Evolutionary conservation across 805 yeast genomes (phyloP).

Genomic region (Nakazawaea ambrosiae): DNA sequence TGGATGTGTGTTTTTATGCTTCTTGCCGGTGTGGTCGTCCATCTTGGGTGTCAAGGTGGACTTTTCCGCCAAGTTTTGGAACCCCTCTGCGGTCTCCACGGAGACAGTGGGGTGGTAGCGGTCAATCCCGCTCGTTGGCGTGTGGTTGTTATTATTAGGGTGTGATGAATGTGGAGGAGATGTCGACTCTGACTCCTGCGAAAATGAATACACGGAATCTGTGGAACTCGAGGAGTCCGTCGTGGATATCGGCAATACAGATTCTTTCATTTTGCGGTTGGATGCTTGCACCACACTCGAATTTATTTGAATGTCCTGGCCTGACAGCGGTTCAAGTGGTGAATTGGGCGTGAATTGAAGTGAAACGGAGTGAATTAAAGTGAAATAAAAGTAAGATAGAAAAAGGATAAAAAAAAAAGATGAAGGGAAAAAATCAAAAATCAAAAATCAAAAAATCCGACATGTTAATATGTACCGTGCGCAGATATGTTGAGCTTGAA

Average conservation of each 20-base stretch:
- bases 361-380: too few species aligned
- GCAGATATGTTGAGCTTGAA: too few species aligned
- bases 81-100: slow-evolving; percentile 1
- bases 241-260: slow-evolving; percentile 5
- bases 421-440: not conserved
- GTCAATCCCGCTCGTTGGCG: too few species aligned
- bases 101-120: slow-evolving; percentile 1
- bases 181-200: slow-evolving; percentile 4
- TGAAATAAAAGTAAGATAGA: not conserved
- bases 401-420: too few species aligned
- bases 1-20: too few species aligned
- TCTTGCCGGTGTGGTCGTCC: not conserved
- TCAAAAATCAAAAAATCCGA: not conserved
- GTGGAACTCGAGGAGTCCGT: slow-evolving; percentile 9
- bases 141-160: too few species aligned
- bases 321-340: not conserved
- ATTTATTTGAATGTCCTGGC: too few species aligned
- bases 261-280: slow-evolving; percentile 8
- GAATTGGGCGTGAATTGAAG: too few species aligned
- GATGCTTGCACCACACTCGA: too few species aligned
- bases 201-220: slow-evolving; percentile 4
- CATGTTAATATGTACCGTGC: too few species aligned
- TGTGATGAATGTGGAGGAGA: too few species aligned
- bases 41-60: not conserved
- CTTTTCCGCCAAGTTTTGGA: not conserved